Evolutionary conservation across 257 asterid species (phyloP).

Genomic region (Forsythia viridissima): DNA sequence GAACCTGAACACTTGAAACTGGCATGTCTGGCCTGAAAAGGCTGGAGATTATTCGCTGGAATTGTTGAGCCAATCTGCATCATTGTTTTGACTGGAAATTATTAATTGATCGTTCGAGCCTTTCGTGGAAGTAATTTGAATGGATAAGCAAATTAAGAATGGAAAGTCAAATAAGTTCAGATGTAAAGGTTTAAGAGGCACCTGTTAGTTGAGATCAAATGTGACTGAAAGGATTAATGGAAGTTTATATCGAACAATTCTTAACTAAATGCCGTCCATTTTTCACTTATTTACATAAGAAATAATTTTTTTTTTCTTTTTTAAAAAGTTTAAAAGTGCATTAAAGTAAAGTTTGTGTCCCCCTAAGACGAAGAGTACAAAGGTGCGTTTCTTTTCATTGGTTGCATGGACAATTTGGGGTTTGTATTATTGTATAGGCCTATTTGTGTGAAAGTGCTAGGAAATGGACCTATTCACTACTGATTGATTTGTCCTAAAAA

Average conservation of each 20-base stretch:
- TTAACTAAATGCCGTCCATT: neutral
- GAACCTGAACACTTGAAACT: conserved; percentile 53
- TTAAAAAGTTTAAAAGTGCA: too few species aligned
- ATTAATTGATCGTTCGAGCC: too few species aligned
- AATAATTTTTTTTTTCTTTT: too few species aligned
- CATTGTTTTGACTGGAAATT: neutral
- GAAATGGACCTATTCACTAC: neutral
- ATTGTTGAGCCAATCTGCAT: conserved; percentile 67
- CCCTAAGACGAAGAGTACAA: too few species aligned
- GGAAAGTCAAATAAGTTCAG: too few species aligned
- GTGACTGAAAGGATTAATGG: neutral
- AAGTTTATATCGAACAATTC: neutral
- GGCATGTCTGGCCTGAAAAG: conserved; percentile 45
- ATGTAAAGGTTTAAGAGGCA: neutral
- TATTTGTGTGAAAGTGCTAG: neutral
- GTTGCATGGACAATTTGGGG: neutral
- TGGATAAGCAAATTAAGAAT: too few species aligned
- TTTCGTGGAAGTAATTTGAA: too few species aligned
- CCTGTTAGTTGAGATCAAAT: neutral
- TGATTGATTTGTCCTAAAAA: neutral
- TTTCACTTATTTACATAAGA: neutral
- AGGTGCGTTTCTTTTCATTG: neutral
- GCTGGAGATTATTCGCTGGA: conserved; percentile 51
- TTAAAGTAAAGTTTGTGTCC: too few species aligned
- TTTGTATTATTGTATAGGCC: neutral